Evolutionary conservation across 2,329 filamentous ascomycete species (phyloP).

Genomic region (Neofusicoccum cordaticola): DNA sequence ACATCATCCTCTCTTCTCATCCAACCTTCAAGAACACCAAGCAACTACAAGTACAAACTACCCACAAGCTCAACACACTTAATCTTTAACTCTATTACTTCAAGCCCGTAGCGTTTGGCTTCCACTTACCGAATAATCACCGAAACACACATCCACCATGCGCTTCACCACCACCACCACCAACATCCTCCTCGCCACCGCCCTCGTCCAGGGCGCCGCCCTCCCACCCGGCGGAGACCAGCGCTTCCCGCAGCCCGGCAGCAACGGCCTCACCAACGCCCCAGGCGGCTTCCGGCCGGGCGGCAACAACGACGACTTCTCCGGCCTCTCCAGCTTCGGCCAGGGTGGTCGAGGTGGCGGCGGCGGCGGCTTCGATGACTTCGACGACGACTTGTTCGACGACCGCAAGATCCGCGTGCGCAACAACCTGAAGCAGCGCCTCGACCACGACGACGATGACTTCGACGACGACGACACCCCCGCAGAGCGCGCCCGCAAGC

Average conservation of each 20-base stretch:
- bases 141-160: not conserved
- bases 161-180: not conserved
- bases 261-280: not conserved
- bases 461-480: not conserved
- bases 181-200: not conserved
- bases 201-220: not conserved
- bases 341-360: no score
- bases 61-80: not conserved
- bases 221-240: not conserved
- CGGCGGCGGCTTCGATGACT: no score
- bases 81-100: not conserved
- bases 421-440: not conserved
- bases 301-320: not conserved
- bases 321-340: no score
- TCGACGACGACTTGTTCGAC: not conserved
- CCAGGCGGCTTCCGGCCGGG: not conserved
- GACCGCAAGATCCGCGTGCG: not conserved
- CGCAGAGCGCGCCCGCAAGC: not conserved
- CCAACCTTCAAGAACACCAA: not conserved
- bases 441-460: not conserved
- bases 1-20: not conserved
- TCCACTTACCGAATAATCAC: not conserved
- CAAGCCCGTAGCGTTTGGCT: not conserved
- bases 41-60: not conserved
- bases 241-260: not conserved